Base-by-base conservation (phyloP, 1,139 yeast species). In the Kodamaea plutei region DNA sequence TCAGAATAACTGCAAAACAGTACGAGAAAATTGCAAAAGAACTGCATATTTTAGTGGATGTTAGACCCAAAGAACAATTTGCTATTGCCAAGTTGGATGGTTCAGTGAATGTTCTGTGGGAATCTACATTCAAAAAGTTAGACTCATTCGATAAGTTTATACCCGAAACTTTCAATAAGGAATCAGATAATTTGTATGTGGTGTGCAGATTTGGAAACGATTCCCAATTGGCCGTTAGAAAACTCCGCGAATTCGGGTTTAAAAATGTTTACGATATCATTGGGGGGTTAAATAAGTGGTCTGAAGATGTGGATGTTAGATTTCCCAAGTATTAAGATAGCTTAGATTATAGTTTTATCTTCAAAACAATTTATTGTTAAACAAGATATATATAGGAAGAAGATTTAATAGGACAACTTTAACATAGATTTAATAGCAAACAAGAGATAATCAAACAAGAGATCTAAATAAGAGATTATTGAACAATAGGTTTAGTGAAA, bases 161-260 rank as follows among this genome's bases (percentile, higher is more conserved):
- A 5, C 69, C 68, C 0, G 18, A 25, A 1, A 43, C 29, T n/a
- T 43, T 49, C 21, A 39, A 46, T 20, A 40, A 45, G 6, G 29
- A 36, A 0, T n/a, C n/a, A n/a, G 42, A 47, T 8, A 40, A 44
- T 0, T 44, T 68, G 1, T 68, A 52, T 38, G 79, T 84, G 0
- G 64, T 89, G 10, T 91, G 99, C 54, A 70, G 97, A 23, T 79
- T 68, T 50, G 99, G 99, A 5, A 88, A 87, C 52, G 97, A 91
- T 52, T 89, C 97, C 0, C 91, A 85, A 47, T 56, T 77, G 12
- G 95, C 95, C 0, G 78, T 84, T 0, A 58, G 65, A 37, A 58
- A 68, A 28, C 54, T 91, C 29, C 61, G 67, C 29, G 76, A 72
- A 9, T 59, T 73, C 34, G 76, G 77, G 0, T 57, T 70, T 15